Base-by-base conservation (phyloP, 192 early-diverging fungal genomes). In the Coemansia sp. region DNA sequence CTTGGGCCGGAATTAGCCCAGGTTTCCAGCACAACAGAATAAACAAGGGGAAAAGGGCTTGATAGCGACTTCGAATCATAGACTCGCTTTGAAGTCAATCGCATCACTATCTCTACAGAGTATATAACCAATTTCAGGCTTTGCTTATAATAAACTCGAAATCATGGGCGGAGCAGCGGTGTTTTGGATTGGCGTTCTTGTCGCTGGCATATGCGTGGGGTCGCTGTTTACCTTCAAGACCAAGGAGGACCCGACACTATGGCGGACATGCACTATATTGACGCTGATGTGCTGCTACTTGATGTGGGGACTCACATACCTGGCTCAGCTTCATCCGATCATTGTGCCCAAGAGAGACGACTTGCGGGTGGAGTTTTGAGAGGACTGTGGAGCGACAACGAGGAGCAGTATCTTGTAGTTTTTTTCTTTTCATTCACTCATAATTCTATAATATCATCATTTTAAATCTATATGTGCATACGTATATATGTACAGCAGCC, bases 241-340 rank as follows among this genome's bases (percentile, higher is more conserved):
- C 42, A 75, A 69, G 71, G 28, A 65, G 30, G 81, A 82, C 61
- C 74, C 75, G 27, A 77, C 71, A 27, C 70, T 82, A 34, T 82
- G 80, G 80, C 68, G 75, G 58, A 82, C 80, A 7, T 82, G 80
- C 52, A 61, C 71, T 2, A 66, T 82, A 52, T 65, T 82, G 27
- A 64, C 80, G 28, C 46, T 71, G 4, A 5, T 64, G n/a, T 77
- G 74, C 60, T 73, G 75, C 71, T 78, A 78, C 47, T 60, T 64
- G 68, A 93, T 89, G 90, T 95, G 93, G 93, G 90, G 89, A 0
- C 81, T 95, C 59, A 93, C 91, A 29, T 95, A 93, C 69, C 72
- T 95, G 53, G 91, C 91, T 35, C 93, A 95, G 83, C 72, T 93
- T 5, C 83, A 95, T 62, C 93, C 93, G 22, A 79, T 95, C 30